Base-by-base conservation (phyloP, 805 yeast genomes). In the Grigorovia jiainica region DNA sequence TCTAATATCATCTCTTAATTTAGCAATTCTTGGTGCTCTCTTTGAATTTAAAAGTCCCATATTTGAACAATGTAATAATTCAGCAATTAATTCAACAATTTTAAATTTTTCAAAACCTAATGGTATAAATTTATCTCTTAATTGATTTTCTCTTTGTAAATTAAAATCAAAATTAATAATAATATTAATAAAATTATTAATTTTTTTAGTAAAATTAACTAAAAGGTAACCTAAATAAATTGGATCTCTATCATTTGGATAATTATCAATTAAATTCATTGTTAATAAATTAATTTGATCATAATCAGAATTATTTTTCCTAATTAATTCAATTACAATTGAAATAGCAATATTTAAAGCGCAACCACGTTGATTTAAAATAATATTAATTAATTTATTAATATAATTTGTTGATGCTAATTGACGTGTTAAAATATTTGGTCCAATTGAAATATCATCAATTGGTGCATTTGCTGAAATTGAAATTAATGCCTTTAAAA, bases 281-380 rank as follows among this genome's bases (percentile, higher is more conserved):
- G 80, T 78, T 42, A 83, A 64, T 32, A 92, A 82, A 49, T 92
- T 87, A 33, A 84, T 78, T 34, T 78, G 72, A 61, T 90, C 97
- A 63, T 90, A 90, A 60, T 90, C 97, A 1, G 95, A 85, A 58
- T 90, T 90, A 57, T 90, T 90, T 58, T 90, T 90, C 52, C 98
- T 73, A 47, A 90, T 90, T 34, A 90, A 73, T 61, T 90, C 98
- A 49, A 90, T 89, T 10, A 92, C 78, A 30, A 90, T 84, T 6
- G 96, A 90, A 9, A 90, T 97, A 41, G 94, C 87, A 44, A 87
- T 85, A 24, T 89, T 81, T 46, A 90, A 69, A 0, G 96, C 96
- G 46, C 81, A 78, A 18, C 95, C 95, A 42, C 80, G 76, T 51
- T 70, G 58, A 5, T 49, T 36, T 45, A 86, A 70, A 72, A 90